Evolutionary conservation across 2,329 filamentous ascomycete species (phyloP).

Genomic region (Beauveria scarabaeidicola): DNA sequence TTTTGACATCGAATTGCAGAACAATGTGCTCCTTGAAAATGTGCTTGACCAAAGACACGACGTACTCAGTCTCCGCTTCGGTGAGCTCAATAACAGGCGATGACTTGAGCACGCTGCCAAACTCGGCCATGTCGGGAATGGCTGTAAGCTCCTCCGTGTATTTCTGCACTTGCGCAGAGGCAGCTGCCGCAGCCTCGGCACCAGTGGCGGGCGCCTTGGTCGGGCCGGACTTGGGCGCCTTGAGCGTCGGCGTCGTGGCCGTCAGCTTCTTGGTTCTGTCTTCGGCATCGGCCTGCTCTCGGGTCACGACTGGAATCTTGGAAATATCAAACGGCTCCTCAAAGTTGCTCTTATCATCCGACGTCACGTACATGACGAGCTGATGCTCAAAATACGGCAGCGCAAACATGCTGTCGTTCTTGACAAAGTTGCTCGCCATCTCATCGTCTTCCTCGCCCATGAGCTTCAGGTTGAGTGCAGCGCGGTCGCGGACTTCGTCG

Average conservation of each 20-base stretch:
- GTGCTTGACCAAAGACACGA: constrained; percentile 89
- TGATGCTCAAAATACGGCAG: constrained; percentile 94
- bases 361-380: constrained; percentile 94
- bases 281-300: constrained; percentile 92
- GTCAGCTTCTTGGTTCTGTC: constrained; percentile 97
- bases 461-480: constrained; percentile 81
- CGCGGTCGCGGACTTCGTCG: constrained; percentile 93
- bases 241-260: constrained; percentile 83
- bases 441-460: constrained; percentile 92
- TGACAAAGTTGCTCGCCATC: constrained; percentile 77
- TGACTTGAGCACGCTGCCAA: constrained; percentile 87
- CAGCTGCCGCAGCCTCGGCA: constrained; percentile 67
- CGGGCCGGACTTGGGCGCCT: constrained; percentile 76
- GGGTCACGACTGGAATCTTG: constrained; percentile 83
- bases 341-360: constrained; percentile 80
- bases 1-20: constrained; percentile 94
- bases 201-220: constrained; percentile 61
- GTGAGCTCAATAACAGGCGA: constrained; percentile 81
- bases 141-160: constrained; percentile 80
- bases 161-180: constrained; percentile 74
- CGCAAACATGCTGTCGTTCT: constrained; percentile 95
- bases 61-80: constrained; percentile 95
- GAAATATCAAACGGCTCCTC: constrained; percentile 80
- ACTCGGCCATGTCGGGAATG: constrained; percentile 85
- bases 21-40: constrained; percentile 97